phyloP scores from a whole-genome alignment of 805 yeast species.

The Lachancea sp. region DNA sequence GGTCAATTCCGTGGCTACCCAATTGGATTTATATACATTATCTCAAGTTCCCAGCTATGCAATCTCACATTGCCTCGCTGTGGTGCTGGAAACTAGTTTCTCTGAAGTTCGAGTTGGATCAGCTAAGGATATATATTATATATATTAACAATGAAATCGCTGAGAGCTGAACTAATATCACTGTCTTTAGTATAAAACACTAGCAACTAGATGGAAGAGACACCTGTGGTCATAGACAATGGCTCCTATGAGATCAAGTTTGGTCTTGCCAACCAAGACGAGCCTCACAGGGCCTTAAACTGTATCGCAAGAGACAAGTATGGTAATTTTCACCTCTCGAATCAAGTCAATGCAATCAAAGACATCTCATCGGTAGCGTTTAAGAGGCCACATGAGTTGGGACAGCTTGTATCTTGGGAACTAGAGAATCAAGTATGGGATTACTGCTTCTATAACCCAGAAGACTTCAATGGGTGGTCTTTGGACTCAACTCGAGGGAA shows the following conservation, averaged over 20 bases:
- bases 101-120: too few relatives aligned
- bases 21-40: too few relatives aligned
- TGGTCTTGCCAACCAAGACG: slow-evolving; percentile 39
- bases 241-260: slow-evolving; percentile 80
- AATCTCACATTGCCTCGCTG: too few relatives aligned
- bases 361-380: slow-evolving; percentile 70
- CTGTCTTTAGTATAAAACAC: not conserved
- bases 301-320: slow-evolving; percentile 70
- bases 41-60: too few relatives aligned
- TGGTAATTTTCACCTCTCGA: slow-evolving; percentile 66
- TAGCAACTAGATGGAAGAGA: slow-evolving; percentile 15
- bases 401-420: slow-evolving; percentile 89
- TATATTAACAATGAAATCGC: not conserved
- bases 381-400: slow-evolving; percentile 81
- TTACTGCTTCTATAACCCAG: slow-evolving; percentile 48
- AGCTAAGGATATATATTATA: too few relatives aligned
- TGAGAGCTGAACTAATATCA: not conserved
- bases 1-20: too few relatives aligned
- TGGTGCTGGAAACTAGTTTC: too few relatives aligned
- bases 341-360: slow-evolving; percentile 53
- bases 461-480: slow-evolving; percentile 30
- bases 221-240: slow-evolving; percentile 67
- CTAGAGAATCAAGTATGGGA: slow-evolving; percentile 89
- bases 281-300: slow-evolving; percentile 56
- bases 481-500: slow-evolving; percentile 41